Percentiles rank a stretch among this genome's conserved stretches.
phyloP scores from a whole-genome alignment of 257 asterid species.

The Thymus quinquecostatus region DNA sequence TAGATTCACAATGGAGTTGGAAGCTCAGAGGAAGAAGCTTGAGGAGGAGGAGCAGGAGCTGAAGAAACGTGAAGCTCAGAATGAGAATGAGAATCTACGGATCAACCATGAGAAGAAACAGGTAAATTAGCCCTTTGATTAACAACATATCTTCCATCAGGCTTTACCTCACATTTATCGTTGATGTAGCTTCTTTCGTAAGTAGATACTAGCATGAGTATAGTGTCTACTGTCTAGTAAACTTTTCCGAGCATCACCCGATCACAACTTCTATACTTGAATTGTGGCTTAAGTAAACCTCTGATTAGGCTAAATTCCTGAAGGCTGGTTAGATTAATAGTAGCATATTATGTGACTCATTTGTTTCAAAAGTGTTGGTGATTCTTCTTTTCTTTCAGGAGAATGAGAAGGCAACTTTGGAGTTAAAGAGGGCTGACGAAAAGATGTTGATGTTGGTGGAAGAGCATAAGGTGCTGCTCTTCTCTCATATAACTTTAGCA shows the following conservation, averaged over 20 bases:
- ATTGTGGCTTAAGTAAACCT: neutral
- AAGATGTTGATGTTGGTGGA: slow-evolving; percentile 41
- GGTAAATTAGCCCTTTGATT: slow-evolving; percentile 36
- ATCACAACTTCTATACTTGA: neutral
- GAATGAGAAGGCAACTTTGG: slow-evolving; percentile 44
- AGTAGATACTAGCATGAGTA: neutral
- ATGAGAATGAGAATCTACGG: slow-evolving; percentile 37
- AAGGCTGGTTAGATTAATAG: slow-evolving; percentile 7
- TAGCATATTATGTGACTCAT: slow-evolving; percentile 2
- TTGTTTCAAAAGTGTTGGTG: slow-evolving; percentile 4
- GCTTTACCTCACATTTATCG: slow-evolving; percentile 21
- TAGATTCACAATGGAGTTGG: slow-evolving; percentile 35
- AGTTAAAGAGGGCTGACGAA: slow-evolving; percentile 44
- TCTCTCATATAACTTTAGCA: slow-evolving; percentile 8
- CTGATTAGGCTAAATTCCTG: neutral
- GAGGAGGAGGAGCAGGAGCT: slow-evolving; percentile 37
- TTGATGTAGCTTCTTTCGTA: neutral
- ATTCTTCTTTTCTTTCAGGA: slow-evolving; percentile 23
- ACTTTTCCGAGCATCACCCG: neutral
- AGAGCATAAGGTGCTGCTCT: slow-evolving; percentile 48
- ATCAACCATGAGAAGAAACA: slow-evolving; percentile 42
- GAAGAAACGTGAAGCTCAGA: slow-evolving; percentile 52
- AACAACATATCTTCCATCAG: slow-evolving; percentile 1
- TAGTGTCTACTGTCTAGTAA: slow-evolving; percentile 8
- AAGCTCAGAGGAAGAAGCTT: slow-evolving; percentile 39